Evolutionary conservation across 1,139 yeast genomes (phyloP).

Genomic region (Meyerozyma carpophila): DNA sequence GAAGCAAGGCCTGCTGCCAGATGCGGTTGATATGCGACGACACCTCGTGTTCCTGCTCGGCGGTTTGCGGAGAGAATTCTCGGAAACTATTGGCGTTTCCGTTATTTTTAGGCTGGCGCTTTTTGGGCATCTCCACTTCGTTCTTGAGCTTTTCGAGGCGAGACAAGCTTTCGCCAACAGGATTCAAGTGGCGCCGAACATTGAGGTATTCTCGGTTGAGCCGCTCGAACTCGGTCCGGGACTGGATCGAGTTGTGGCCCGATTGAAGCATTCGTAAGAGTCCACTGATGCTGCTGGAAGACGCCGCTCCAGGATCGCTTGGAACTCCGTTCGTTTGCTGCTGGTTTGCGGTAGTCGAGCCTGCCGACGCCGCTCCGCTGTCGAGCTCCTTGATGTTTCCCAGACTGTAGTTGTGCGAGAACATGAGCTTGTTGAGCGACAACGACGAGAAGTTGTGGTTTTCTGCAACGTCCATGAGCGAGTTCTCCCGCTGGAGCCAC

Average conservation of each 20-base stretch:
- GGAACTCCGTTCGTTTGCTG: neutral
- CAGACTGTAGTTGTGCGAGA: slow-evolving; percentile 28
- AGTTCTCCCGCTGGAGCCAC: slow-evolving; percentile 78
- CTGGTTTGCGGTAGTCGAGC: neutral
- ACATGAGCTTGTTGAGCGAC: slow-evolving; percentile 45
- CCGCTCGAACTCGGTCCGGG: slow-evolving; percentile 71
- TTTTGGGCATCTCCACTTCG: slow-evolving; percentile 8
- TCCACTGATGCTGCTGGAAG: slow-evolving; percentile 24
- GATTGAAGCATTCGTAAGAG: slow-evolving; percentile 28
- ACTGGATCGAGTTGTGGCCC: slow-evolving; percentile 49
- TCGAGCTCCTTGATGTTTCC: neutral
- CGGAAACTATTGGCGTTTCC: slow-evolving; percentile 26
- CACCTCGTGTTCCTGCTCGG: slow-evolving; percentile 30
- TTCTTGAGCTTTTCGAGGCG: slow-evolving; percentile 26
- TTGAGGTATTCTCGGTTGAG: slow-evolving; percentile 69
- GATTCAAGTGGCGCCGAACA: slow-evolving; percentile 64
- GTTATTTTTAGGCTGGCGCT: slow-evolving; percentile 6
- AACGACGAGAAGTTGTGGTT: slow-evolving; percentile 35
- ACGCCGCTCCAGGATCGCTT: slow-evolving; percentile 7
- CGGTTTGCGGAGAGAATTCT: slow-evolving; percentile 29
- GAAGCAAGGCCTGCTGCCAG: slow-evolving; percentile 40
- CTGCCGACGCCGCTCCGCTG: neutral
- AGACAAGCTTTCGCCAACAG: slow-evolving; percentile 57
- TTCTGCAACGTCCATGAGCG: slow-evolving; percentile 50
- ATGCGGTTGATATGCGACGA: slow-evolving; percentile 21